These are phyloP conservation scores for Podospora didyma DNA, from an alignment of 495 filamentous ascomycete genomes.

Conservation along the genomic window DNA sequence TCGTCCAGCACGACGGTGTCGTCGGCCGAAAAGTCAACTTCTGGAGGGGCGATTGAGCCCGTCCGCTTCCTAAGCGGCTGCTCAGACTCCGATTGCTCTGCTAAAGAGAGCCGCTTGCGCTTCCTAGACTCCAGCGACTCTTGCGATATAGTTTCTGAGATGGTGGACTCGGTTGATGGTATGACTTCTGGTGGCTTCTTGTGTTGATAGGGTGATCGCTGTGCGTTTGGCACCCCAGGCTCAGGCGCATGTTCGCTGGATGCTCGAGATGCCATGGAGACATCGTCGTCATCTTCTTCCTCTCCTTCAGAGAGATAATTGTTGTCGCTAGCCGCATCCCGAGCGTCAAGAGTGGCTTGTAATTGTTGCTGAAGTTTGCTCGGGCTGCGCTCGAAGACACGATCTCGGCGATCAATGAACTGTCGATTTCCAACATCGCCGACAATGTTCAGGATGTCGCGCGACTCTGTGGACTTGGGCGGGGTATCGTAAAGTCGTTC, in stretches of 20 bases:
- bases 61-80: constrained; percentile 58
- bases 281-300: constrained; percentile 35
- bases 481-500: constrained; percentile 93
- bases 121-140: constrained; percentile 43
- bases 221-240: constrained; percentile 12
- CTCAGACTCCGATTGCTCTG: constrained; percentile 42
- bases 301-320: constrained; percentile 43
- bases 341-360: constrained; percentile 29
- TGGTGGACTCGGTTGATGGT: constrained; percentile 13
- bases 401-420: constrained; percentile 30
- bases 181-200: constrained; percentile 25
- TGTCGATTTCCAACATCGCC: constrained; percentile 31
- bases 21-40: constrained; percentile 27
- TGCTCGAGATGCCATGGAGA: constrained; percentile 16
- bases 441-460: constrained; percentile 54
- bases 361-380: constrained; percentile 60
- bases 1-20: constrained; percentile 42
- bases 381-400: constrained; percentile 55
- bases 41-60: constrained; percentile 38
- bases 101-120: constrained; percentile 45
- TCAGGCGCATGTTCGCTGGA: constrained; percentile 31
- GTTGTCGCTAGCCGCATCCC: constrained; percentile 35
- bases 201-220: constrained; percentile 19
- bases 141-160: constrained; percentile 9
- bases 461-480: constrained; percentile 60